A percentile compares a stretch with the other conserved stretches of the same genome.
Evolutionary conservation across 768 basidiomycete species (phyloP).

Genomic region (Collybia mongolica): DNA sequence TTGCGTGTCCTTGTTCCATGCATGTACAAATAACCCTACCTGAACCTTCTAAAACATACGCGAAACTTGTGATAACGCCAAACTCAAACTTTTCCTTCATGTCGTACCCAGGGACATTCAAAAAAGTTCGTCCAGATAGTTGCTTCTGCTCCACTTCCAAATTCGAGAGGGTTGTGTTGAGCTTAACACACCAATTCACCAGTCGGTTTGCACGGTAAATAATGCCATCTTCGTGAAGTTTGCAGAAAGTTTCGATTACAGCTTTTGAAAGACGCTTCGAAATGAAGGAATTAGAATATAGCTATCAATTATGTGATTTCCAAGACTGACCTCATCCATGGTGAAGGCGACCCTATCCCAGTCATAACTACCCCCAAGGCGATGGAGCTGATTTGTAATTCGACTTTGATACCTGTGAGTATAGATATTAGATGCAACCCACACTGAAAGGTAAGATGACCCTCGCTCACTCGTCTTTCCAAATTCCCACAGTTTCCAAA

Average conservation of each 20-base stretch:
- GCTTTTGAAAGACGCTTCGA: constrained; percentile 74
- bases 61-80: constrained; percentile 95
- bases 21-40: constrained; percentile 38
- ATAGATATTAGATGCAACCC: no score
- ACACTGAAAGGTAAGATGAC: background rate
- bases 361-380: constrained; percentile 92
- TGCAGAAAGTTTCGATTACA: constrained; percentile 89
- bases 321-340: constrained; percentile 73
- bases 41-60: constrained; percentile 86
- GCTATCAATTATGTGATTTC: background rate
- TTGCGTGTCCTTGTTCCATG: background rate
- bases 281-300: constrained; percentile 1
- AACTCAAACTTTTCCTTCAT: constrained; percentile 96
- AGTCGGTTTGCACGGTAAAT: constrained; percentile 95
- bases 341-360: constrained; percentile 96
- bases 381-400: constrained; percentile 84
- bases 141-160: constrained; percentile 96
- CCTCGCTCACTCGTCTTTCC: constrained; percentile 87
- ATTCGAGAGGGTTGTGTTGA: constrained; percentile 98
- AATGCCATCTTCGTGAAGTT: constrained; percentile 86
- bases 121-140: constrained; percentile 77
- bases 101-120: constrained; percentile 94
- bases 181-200: constrained; percentile 95
- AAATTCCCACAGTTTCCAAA: constrained; percentile 86
- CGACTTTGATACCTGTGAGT: constrained; percentile 79